Evolutionary conservation across 169 alveolate genomes (phyloP).

Genomic region (Plasmodium coatneyi): DNA sequence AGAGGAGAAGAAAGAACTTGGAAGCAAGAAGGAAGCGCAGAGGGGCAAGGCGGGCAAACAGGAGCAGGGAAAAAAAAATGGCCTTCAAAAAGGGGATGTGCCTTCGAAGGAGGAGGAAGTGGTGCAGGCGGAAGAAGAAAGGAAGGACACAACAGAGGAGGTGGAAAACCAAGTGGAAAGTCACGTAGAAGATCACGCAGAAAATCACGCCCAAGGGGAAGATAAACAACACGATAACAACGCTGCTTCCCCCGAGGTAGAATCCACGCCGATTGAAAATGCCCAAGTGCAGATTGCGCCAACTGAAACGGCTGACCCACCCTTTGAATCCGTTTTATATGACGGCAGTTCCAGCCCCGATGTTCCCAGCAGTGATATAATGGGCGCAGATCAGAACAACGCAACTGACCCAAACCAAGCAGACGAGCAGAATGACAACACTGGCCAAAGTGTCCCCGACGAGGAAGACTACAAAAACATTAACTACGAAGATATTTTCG

Average conservation of each 20-base stretch:
- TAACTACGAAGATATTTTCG: constrained; percentile 68
- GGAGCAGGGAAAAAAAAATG: not conserved
- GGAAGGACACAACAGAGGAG: not conserved
- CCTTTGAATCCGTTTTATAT: not conserved
- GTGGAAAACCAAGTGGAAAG: not conserved
- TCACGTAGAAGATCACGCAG: not conserved
- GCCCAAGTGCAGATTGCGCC: not conserved
- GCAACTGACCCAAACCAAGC: not conserved
- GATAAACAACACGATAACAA: not conserved
- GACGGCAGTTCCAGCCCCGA: not conserved
- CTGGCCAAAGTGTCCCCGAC: not conserved
- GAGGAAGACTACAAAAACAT: constrained; percentile 63
- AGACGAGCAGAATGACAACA: not conserved
- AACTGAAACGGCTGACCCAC: not conserved
- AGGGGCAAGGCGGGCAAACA: not conserved
- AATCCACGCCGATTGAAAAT: not conserved
- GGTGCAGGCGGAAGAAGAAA: not conserved
- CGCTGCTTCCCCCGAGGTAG: not conserved
- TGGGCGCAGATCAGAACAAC: not conserved
- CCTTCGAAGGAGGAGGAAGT: not conserved
- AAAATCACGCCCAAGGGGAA: not conserved
- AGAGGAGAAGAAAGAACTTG: constrained; percentile 28
- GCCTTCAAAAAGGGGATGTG: not conserved
- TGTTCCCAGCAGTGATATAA: not conserved
- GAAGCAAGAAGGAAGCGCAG: not conserved